Percentiles rank a stretch among this genome's conserved stretches.
Evolutionary conservation across 2,329 filamentous ascomycete genomes (phyloP).

Genomic region (Neofusicoccum parvum): DNA sequence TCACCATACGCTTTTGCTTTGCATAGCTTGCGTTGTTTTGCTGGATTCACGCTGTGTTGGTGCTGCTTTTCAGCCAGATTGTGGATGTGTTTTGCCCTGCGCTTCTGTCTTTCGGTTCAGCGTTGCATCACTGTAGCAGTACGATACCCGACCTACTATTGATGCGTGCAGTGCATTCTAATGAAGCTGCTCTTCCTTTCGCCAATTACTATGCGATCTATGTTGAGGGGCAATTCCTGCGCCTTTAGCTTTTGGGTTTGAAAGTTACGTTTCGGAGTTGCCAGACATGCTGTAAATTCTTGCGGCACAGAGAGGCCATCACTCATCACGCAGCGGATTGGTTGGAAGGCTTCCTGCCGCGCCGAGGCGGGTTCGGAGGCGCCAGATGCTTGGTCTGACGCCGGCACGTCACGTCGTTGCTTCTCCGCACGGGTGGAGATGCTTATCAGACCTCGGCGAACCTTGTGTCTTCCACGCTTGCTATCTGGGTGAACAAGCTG

Average conservation of each 20-base stretch:
- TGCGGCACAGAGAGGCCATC: too few relatives aligned
- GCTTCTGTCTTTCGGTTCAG: not conserved
- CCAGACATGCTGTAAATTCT: too few relatives aligned
- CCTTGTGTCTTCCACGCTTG: not conserved
- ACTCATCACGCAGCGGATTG: not conserved
- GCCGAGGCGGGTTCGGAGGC: not conserved
- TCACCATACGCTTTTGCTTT: not conserved
- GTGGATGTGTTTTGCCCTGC: not conserved
- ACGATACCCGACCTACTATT: slow-evolving; percentile 12
- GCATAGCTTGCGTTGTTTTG: not conserved
- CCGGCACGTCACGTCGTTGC: not conserved
- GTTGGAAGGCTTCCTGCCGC: not conserved
- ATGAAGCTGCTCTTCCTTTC: not conserved
- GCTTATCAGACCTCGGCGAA: slow-evolving; percentile 9
- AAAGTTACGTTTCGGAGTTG: too few relatives aligned
- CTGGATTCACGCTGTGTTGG: not conserved
- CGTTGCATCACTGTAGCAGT: slow-evolving; percentile 10
- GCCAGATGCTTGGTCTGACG: not conserved
- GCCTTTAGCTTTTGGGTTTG: too few relatives aligned
- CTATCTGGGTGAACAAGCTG: not conserved
- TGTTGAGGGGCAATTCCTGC: too few relatives aligned
- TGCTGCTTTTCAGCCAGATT: not conserved
- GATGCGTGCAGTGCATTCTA: not conserved
- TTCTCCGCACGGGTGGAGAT: slow-evolving; percentile 7
- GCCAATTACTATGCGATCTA: too few relatives aligned